Evolutionary conservation across 768 basidiomycete species (phyloP).

Genomic region (Fomitopsis pulvina): DNA sequence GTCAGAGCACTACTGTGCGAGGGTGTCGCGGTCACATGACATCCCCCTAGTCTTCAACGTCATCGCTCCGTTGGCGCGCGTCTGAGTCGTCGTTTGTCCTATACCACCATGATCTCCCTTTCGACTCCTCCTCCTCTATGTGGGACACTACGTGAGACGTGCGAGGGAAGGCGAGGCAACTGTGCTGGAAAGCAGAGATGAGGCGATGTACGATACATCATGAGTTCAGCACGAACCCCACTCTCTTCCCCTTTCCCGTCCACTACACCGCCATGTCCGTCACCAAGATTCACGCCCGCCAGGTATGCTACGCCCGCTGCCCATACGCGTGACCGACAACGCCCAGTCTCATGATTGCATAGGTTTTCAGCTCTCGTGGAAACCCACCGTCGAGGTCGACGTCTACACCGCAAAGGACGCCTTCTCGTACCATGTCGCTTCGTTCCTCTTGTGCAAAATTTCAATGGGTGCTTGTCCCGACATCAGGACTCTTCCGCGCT

Average conservation of each 20-base stretch:
- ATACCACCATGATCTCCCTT: too few species aligned
- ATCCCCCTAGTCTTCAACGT: too few species aligned
- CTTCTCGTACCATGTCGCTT: constrained; percentile 22
- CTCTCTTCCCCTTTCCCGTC: constrained; percentile 7
- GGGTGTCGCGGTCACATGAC: too few species aligned
- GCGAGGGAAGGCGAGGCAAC: too few species aligned
- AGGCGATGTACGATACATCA: too few species aligned
- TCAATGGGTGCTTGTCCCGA: not conserved
- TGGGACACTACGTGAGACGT: too few species aligned
- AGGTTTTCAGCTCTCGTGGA: constrained; percentile 99
- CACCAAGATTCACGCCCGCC: constrained; percentile 87
- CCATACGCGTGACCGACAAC: not conserved
- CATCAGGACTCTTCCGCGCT: constrained; percentile 81
- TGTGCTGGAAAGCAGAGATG: too few species aligned
- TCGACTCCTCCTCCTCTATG: too few species aligned
- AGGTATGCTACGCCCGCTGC: constrained; percentile 47
- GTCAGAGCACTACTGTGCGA: too few species aligned
- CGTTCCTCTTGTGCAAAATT: not conserved
- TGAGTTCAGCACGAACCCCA: too few species aligned
- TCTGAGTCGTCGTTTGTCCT: too few species aligned
- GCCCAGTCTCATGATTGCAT: constrained; percentile 54
- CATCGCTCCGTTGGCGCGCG: too few species aligned
- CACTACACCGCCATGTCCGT: constrained; percentile 68
- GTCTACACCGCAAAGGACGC: constrained; percentile 85
- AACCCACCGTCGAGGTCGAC: constrained; percentile 98